Percentiles rank a stretch among this genome's conserved stretches.
Evolutionary conservation across 306 rosid species (phyloP).

Genomic region (Alnus glutinosa): DNA sequence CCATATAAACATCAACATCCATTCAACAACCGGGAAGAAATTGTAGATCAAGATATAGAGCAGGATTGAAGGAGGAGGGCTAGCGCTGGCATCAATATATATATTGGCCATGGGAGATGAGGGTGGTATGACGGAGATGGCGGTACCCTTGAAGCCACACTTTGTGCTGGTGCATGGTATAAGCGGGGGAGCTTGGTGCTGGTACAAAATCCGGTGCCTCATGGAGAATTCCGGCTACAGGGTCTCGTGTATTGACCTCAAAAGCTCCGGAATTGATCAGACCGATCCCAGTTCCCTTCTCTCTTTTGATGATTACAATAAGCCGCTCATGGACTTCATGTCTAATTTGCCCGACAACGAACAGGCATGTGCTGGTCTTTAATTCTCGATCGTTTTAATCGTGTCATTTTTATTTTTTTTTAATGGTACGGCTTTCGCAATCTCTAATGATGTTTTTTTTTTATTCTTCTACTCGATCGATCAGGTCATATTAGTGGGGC

Average conservation of each 20-base stretch:
- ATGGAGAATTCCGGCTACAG: slow-evolving; percentile 90
- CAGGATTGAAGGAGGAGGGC: neutral
- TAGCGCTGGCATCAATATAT: no score
- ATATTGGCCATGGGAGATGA: slow-evolving; percentile 32
- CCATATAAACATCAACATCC: slow-evolving; percentile 13
- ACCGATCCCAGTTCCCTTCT: slow-evolving; percentile 63
- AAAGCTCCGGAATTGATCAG: slow-evolving; percentile 69
- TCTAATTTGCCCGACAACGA: slow-evolving; percentile 64
- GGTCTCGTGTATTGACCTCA: slow-evolving; percentile 83
- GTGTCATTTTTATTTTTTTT: neutral
- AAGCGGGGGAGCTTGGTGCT: slow-evolving; percentile 88
- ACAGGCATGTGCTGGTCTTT: slow-evolving; percentile 44
- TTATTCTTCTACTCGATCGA: neutral
- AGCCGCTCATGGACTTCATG: slow-evolving; percentile 75
- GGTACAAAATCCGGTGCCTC: slow-evolving; percentile 88
- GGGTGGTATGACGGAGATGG: slow-evolving; percentile 14
- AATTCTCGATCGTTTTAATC: neutral
- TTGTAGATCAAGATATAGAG: slow-evolving; percentile 12
- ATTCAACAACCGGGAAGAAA: slow-evolving; percentile 16
- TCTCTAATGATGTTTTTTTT: neutral
- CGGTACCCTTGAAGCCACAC: slow-evolving; percentile 45
- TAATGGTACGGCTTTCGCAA: neutral
- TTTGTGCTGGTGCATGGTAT: slow-evolving; percentile 91
- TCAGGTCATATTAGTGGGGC: slow-evolving; percentile 87
- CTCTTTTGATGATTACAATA: slow-evolving; percentile 75